Conservation (phyloP, 768 basidiomycete species). For the Xanthoconium purpureum region DNA sequence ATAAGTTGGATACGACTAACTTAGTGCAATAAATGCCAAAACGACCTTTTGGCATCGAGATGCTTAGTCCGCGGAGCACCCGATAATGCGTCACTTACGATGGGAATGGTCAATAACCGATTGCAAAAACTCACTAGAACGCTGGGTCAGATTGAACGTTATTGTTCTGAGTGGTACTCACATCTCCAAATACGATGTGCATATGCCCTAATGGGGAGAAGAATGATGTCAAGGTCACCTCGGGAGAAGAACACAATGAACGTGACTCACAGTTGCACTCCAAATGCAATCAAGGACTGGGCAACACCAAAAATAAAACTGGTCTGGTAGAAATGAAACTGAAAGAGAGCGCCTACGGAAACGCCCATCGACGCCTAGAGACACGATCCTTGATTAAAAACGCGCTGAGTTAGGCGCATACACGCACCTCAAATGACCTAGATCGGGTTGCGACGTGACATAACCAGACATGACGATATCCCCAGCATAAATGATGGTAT, state of each 20-base stretch:
- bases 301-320: background rate
- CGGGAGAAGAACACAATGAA: background rate
- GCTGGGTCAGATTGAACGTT: background rate
- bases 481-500: constrained; percentile 30
- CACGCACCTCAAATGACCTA: constrained; percentile 26
- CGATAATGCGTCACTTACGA: constrained; percentile 24
- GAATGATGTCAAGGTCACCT: constrained; percentile 1
- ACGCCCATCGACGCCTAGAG: constrained; percentile 35
- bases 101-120: constrained; percentile 28
- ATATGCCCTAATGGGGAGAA: constrained; percentile 27
- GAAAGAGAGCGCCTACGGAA: constrained; percentile 20
- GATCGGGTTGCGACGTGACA: constrained; percentile 16
- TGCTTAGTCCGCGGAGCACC: background rate
- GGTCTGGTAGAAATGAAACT: background rate
- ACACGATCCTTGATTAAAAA: background rate
- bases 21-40: constrained; percentile 29
- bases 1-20: constrained; percentile 8
- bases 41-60: constrained; percentile 14
- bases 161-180: constrained; percentile 14
- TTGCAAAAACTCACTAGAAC: constrained; percentile 33
- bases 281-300: constrained; percentile 35
- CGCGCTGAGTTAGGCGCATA: background rate
- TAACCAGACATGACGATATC: constrained; percentile 22
- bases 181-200: constrained; percentile 39
- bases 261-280: constrained; percentile 33